phyloP scores from a whole-genome alignment of 2,329 filamentous ascomycete species.

The Fusarium bactridioides region DNA sequence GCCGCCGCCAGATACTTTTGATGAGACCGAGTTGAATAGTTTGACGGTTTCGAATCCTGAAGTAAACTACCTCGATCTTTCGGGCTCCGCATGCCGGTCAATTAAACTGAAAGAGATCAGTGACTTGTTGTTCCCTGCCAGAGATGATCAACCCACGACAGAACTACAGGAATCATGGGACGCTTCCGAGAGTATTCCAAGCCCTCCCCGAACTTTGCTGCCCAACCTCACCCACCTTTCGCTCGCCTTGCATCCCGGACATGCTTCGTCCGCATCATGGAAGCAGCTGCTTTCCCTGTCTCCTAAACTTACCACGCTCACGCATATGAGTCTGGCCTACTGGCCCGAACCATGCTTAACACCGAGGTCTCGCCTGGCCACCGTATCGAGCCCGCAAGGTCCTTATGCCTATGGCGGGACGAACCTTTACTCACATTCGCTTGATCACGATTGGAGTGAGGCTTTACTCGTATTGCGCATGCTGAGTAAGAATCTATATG shows the following conservation, averaged over 20 bases:
- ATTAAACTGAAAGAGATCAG: constrained; percentile 61
- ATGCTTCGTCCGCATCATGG: constrained; percentile 58
- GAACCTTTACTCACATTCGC: constrained; percentile 63
- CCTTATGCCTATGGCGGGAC: constrained; percentile 63
- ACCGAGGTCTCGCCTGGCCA: constrained; percentile 59
- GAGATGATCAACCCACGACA: constrained; percentile 17
- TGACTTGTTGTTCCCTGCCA: constrained; percentile 58
- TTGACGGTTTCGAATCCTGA: constrained; percentile 41
- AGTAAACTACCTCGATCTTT: constrained; percentile 63
- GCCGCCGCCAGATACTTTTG: constrained; percentile 42
- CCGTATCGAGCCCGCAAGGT: constrained; percentile 55
- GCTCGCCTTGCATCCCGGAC: constrained; percentile 56
- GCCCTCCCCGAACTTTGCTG: constrained; percentile 52
- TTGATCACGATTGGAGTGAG: constrained; percentile 68
- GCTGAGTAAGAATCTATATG: constrained; percentile 63
- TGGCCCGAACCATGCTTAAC: constrained; percentile 70
- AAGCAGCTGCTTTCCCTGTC: constrained; percentile 65
- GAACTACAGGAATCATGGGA: constrained; percentile 64
- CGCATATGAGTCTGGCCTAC: constrained; percentile 67
- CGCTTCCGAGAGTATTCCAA: constrained; percentile 44
- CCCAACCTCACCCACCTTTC: constrained; percentile 69
- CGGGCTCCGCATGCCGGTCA: constrained; percentile 59
- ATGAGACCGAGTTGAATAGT: constrained; percentile 40
- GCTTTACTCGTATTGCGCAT: constrained; percentile 63
- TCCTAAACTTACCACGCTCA: constrained; percentile 60